Evolutionary conservation across 2,329 filamentous ascomycete species (phyloP).

Genomic region (Decorospora gaudefroyi): DNA sequence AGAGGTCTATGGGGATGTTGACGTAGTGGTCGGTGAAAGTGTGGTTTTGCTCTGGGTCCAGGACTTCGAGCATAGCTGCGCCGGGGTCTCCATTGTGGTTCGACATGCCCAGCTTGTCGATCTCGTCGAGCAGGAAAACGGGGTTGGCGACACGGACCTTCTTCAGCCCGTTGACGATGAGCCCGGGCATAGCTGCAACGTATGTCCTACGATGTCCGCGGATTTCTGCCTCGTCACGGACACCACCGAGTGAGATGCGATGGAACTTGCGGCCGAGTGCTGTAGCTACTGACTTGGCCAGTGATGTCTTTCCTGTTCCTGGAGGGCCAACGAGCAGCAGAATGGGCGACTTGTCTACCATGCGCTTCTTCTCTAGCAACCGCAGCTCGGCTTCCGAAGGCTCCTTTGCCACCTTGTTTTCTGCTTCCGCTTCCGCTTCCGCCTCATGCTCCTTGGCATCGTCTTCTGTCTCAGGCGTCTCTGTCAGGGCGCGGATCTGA

Average conservation of each 20-base stretch:
- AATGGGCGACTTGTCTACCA: conserved; percentile 95
- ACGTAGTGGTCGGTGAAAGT: conserved; percentile 96
- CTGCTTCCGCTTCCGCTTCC: too few species aligned
- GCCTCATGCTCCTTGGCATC: conserved; percentile 48
- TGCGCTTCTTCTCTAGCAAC: conserved; percentile 76
- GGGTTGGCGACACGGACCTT: conserved; percentile 96
- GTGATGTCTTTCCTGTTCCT: conserved; percentile 92
- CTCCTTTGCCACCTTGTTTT: conserved; percentile 48
- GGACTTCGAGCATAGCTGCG: conserved; percentile 95
- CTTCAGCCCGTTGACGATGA: conserved; percentile 90
- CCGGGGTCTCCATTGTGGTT: conserved; percentile 96
- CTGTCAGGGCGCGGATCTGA: conserved; percentile 66
- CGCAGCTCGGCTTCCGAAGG: conserved; percentile 64
- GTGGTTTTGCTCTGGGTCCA: conserved; percentile 96
- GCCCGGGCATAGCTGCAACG: conserved; percentile 96
- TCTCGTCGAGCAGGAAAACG: conserved; percentile 93
- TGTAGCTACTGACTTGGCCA: conserved; percentile 89
- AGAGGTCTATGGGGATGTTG: conserved; percentile 91
- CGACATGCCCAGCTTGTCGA: conserved; percentile 90
- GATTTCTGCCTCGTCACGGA: conserved; percentile 95
- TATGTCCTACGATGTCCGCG: conserved; percentile 93
- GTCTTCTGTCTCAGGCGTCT: conserved; percentile 47
- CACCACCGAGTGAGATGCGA: conserved; percentile 92
- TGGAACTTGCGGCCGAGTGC: conserved; percentile 95
- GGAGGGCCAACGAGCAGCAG: conserved; percentile 90